Base-by-base conservation (phyloP, 1,284 basidiomycete species). In the Fomitopsis pinicola region DNA sequence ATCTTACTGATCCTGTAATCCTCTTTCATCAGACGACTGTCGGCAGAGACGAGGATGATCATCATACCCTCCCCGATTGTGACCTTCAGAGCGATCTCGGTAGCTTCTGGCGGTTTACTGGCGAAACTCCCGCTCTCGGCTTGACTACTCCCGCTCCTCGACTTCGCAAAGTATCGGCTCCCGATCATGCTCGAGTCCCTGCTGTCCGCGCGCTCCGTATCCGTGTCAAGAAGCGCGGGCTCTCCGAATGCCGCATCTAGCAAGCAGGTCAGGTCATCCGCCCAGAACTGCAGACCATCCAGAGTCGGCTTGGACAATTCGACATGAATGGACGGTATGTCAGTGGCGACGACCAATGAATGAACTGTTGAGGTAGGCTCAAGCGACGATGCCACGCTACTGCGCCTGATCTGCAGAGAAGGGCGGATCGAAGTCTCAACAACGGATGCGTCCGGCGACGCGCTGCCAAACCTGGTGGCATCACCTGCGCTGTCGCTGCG, bases 201-300 rank as follows among this genome's bases (percentile, higher is more conserved):
- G 61, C 85, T 82, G 64, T 75, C 73, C 12, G 68, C 67, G 28
- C 69, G 73, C 44, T 78, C 75, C 3, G 75, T 69, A 62, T 76
- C 67, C 7, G 64, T 28, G 12, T 67, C 64, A 2, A 62, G 58
- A 2, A 69, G 68, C 0, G 60, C 44, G 17, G 57, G 55, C 33
- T 73, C 69, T 26, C 62, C 57, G 45, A 69, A 64, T 1, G 67
- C 64, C 8, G 70, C 74, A 57, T 86, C 90, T 2, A 87, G 69
- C 63, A 89, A 82, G 69, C 92, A 92, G 5, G 86, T 79, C 26
- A 89, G 73, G 70, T 96, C 94, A 70, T 98, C 95, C 8, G 87
- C 88, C 81, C 91, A 92, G 67, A 89, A 88, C 71, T 96, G 94
- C 17, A 97, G 72, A 12, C 85, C 85, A 70, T 96, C 92, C 8